phyloP scores from a whole-genome alignment of 176 grass and related monocot genomes.

The Ananas comosus region DNA sequence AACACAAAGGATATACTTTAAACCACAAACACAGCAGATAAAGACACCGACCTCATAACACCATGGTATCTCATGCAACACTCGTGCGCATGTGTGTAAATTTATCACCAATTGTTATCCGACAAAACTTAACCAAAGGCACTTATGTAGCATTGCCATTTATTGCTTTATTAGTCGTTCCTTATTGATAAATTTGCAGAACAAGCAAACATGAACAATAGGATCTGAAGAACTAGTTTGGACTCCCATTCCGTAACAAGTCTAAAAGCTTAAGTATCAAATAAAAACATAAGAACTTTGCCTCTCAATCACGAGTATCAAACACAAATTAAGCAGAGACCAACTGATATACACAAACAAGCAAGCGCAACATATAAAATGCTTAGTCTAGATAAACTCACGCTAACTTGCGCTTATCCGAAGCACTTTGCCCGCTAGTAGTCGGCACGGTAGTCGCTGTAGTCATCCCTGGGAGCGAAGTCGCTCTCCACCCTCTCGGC shows the following conservation, averaged over 20 bases:
- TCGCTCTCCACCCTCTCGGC: slow-evolving; percentile 43
- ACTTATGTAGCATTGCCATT: too few species aligned
- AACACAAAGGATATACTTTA: too few species aligned
- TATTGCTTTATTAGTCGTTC: too few species aligned
- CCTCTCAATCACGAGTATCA: background rate
- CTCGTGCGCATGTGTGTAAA: too few species aligned
- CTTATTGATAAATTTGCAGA: background rate
- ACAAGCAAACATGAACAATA: background rate
- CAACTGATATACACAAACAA: slow-evolving; percentile 7
- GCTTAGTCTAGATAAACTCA: background rate
- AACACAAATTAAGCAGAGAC: background rate
- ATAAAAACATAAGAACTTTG: background rate
- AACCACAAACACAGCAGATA: too few species aligned
- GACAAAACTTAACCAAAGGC: too few species aligned
- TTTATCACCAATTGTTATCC: too few species aligned
- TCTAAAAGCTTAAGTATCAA: background rate
- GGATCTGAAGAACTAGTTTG: background rate
- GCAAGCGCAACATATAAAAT: slow-evolving; percentile 6
- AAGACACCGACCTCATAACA: too few species aligned
- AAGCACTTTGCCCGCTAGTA: slow-evolving; percentile 36
- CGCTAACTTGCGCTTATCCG: slow-evolving; percentile 8
- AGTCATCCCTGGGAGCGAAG: slow-evolving; percentile 34
- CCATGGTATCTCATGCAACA: too few species aligned
- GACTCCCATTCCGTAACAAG: background rate
- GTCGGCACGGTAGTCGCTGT: slow-evolving; percentile 54